Percentiles rank a stretch among this genome's conserved stretches.
Evolutionary conservation across 805 yeast genomes (phyloP).

Genomic region (Wickerhamomyces silvicola): DNA sequence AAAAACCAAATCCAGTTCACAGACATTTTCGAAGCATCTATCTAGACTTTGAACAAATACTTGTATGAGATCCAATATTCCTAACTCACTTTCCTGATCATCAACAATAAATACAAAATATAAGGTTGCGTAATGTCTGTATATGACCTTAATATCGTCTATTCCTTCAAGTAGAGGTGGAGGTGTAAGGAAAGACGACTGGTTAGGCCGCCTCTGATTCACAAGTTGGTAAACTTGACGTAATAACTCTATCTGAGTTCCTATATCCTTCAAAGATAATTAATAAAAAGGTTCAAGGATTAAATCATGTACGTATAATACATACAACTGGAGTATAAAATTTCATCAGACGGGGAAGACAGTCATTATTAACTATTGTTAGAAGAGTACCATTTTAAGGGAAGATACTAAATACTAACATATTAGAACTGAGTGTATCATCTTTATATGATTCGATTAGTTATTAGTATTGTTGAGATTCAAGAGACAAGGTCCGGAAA

Average conservation of each 20-base stretch:
- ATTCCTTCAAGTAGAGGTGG: constrained; percentile 65
- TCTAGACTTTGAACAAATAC: constrained; percentile 95
- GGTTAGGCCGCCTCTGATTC: constrained; percentile 60
- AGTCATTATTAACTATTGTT: constrained; percentile 71
- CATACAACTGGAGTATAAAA: constrained; percentile 78
- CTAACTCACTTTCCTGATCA: constrained; percentile 91
- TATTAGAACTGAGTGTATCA: constrained; percentile 85
- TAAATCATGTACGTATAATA: too few relatives aligned
- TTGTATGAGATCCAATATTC: constrained; percentile 88
- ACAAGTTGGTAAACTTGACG: constrained; percentile 80
- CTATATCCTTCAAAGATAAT: constrained; percentile 42
- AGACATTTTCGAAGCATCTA: constrained; percentile 87
- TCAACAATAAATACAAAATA: constrained; percentile 95
- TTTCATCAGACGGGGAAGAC: constrained; percentile 82
- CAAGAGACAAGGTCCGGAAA: too few relatives aligned
- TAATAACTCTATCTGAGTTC: constrained; percentile 71
- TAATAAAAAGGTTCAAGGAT: neutral
- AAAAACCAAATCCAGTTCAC: constrained; percentile 93
- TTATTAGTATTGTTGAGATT: neutral
- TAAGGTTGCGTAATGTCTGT: constrained; percentile 91
- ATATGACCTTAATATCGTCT: constrained; percentile 81
- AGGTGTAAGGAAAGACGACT: constrained; percentile 85
- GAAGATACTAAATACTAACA: constrained; percentile 39
- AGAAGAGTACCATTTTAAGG: constrained; percentile 5
- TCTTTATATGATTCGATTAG: constrained; percentile 18